Base-by-base conservation (phyloP, 2,329 filamentous ascomycete genomes). In the Cryphonectria parasitica region DNA sequence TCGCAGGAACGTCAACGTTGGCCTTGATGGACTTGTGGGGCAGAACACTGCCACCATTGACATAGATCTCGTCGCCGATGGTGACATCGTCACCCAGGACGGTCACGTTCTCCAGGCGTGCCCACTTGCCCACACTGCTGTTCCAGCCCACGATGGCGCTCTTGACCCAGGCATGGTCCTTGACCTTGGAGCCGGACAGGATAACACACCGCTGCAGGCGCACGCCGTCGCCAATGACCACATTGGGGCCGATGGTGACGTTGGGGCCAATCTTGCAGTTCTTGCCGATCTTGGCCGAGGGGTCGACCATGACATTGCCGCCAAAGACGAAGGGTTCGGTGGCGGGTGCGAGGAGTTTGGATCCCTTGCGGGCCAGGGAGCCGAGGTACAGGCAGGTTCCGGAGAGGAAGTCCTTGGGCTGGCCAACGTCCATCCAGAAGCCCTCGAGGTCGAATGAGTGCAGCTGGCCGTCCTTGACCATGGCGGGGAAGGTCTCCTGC, bases 391-490 rank as follows among this genome's bases (percentile, higher is more conserved):
- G 88, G 84, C 95, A 98, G 73, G 96, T 98, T 74, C 95, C 95
- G 31, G 92, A 94, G 69, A 99, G 87, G 89, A 98, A 99, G 80
- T 99, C 95, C 86, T 98, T 99, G 77, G 95, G 95, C 84, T 99
- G 95, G 77, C 95, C 95, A 74, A 99, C 94, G 77, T 98, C 95
- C 95, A 98, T 98, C 95, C 95, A 98, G 89, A 97, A 98, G 76
- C 95, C 94, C 76, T 98, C 94, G 41, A 98, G 89, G 80, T 98
- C 95, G 80, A 97, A 98, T 1, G 94, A 97, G 87, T 98, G 95
- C 74, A 98, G 86, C 82, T 95, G 89, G 75, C 94, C 94, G 77
- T 98, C 95, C 77, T 88, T 90, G 83, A 92, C 92, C 81, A 98
- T 96, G 76, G 93, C 90, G 63, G 95, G 95, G 92, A 99, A 99